Conservation (phyloP, 257 asterid genomes). For the Jacaranda mimosifolia region DNA sequence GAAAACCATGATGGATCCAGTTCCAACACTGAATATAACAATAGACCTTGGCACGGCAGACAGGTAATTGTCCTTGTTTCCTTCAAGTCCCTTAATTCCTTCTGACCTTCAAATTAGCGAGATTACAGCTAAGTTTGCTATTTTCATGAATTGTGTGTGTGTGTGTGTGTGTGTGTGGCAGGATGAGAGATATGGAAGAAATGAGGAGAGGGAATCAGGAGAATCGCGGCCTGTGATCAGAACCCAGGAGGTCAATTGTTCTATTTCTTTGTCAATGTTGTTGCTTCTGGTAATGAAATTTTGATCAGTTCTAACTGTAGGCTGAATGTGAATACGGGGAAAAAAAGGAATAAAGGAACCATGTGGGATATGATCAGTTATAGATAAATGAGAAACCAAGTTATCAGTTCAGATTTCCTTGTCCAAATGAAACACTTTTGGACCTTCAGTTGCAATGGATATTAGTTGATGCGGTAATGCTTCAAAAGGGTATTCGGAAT, state of each 20-base stretch:
- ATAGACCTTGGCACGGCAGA: conserved; percentile 32
- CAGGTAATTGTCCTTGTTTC: conserved; percentile 36
- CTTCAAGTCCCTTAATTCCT: not conserved
- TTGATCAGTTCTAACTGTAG: not conserved
- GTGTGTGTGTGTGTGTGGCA: conserved; percentile 46
- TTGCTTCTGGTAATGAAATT: conserved; percentile 12
- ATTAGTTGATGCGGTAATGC: not conserved
- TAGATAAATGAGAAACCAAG: conserved; percentile 2
- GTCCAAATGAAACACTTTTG: not conserved
- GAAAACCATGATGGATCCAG: conserved; percentile 44
- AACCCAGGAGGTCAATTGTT: conserved; percentile 45
- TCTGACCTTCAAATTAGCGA: not conserved
- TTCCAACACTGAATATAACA: conserved; percentile 32
- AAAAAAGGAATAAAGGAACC: not conserved
- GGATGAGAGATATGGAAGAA: conserved; percentile 51
- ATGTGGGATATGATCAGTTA: conserved; percentile 23
- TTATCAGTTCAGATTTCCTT: not conserved
- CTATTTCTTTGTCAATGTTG: not conserved
- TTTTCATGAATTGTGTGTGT: not conserved
- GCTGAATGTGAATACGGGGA: not conserved
- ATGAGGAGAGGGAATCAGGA: conserved; percentile 50
- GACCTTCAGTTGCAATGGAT: not conserved
- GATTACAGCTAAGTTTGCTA: not conserved
- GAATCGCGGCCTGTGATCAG: conserved; percentile 44
- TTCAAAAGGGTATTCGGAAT: not conserved